phyloP scores from a whole-genome alignment of 164 flowering plant genomes.

The Malania oleifera region DNA sequence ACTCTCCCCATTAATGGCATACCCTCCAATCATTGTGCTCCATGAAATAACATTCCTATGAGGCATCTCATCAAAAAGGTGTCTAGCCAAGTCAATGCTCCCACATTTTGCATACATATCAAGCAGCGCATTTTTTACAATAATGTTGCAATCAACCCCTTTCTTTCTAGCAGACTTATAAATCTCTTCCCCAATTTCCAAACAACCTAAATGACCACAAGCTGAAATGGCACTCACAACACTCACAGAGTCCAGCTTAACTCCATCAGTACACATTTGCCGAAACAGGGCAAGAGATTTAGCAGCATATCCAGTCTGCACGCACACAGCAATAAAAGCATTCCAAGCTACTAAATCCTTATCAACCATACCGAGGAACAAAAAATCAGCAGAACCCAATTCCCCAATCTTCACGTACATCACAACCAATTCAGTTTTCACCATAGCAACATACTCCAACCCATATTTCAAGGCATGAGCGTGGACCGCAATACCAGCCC shows the following conservation, averaged over 20 bases:
- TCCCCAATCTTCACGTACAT: constrained; percentile 35
- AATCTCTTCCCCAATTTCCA: constrained; percentile 30
- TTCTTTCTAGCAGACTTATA: constrained; percentile 14
- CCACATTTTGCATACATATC: constrained; percentile 45
- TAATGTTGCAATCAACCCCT: constrained; percentile 22
- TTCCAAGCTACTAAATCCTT: constrained; percentile 46
- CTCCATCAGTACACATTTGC: constrained; percentile 23
- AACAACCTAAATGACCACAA: constrained; percentile 37
- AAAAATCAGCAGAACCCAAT: constrained; percentile 26
- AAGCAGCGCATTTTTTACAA: constrained; percentile 33
- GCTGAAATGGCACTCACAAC: constrained; percentile 31
- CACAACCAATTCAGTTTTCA: constrained; percentile 34
- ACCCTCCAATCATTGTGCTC: constrained; percentile 44
- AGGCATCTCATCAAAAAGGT: constrained; percentile 30
- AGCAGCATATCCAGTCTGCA: constrained; percentile 30
- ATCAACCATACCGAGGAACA: constrained; percentile 27
- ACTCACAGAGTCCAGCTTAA: constrained; percentile 29
- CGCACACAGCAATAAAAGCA: constrained; percentile 36
- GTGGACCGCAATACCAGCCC: constrained; percentile 24
- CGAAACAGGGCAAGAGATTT: constrained; percentile 27
- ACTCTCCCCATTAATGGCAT: constrained; percentile 37
- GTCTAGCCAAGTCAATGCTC: constrained; percentile 22
- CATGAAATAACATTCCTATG: constrained; percentile 36
- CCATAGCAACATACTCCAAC: constrained; percentile 27
- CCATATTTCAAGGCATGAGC: constrained; percentile 32